Conservation (phyloP, 108 stramenopile species). For the Skeletonema costatum region DNA sequence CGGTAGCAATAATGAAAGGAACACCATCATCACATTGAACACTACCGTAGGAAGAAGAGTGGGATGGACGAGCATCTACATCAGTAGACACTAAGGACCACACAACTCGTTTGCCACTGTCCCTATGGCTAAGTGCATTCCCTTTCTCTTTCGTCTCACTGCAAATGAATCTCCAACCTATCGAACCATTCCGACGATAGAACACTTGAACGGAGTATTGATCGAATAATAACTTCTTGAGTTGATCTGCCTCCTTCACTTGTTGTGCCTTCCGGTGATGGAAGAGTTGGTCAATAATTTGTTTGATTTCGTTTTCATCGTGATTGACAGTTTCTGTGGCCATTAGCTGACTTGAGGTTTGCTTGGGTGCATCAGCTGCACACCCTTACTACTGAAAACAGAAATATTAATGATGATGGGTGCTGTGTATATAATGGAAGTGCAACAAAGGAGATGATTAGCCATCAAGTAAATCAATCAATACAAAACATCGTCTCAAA, state of each 20-base stretch:
- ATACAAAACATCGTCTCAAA: not conserved
- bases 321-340: not conserved
- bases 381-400: not conserved
- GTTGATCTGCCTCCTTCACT: constrained; percentile 30
- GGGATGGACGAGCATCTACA: not conserved
- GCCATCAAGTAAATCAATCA: not conserved
- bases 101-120: not conserved
- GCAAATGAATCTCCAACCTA: constrained; percentile 22
- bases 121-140: not conserved
- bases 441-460: not conserved
- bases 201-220: constrained; percentile 24
- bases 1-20: constrained; percentile 27
- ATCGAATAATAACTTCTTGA: constrained; percentile 13
- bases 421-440: too few relatives aligned
- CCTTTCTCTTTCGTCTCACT: not conserved
- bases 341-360: not conserved
- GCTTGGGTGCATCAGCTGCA: not conserved
- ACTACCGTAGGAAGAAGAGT: not conserved
- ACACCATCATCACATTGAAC: not conserved
- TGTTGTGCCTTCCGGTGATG: not conserved
- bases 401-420: too few relatives aligned
- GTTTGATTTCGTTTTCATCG: not conserved
- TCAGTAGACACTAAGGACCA: not conserved
- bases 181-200: constrained; percentile 21
- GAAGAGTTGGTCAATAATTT: constrained; percentile 4